Conservation (phyloP, 2,329 filamentous ascomycete species). For the Fusarium caatingaense region DNA sequence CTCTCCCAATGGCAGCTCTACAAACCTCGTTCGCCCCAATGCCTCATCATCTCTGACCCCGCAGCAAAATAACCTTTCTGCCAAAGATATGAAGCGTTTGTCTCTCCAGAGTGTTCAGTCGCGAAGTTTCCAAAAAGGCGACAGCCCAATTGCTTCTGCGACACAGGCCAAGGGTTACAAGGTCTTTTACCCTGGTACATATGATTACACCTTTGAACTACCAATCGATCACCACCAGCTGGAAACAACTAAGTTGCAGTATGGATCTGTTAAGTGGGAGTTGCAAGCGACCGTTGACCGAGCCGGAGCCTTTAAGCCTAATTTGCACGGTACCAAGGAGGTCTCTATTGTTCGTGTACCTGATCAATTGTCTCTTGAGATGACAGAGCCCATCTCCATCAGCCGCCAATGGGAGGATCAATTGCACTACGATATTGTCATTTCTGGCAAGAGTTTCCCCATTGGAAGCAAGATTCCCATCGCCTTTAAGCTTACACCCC, state of each 20-base stretch:
- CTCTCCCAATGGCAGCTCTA: conserved; percentile 52
- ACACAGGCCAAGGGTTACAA: conserved; percentile 79
- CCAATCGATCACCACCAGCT: conserved; percentile 89
- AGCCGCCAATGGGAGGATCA: conserved; percentile 95
- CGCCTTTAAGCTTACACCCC: conserved; percentile 90
- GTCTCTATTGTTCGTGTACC: conserved; percentile 86
- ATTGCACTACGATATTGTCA: conserved; percentile 94
- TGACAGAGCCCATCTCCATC: conserved; percentile 93
- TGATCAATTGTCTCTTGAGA: conserved; percentile 87
- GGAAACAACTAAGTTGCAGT: conserved; percentile 88
- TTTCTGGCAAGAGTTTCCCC: conserved; percentile 94
- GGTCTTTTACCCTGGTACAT: conserved; percentile 79
- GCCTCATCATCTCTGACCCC: conserved; percentile 39
- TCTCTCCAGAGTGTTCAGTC: conserved; percentile 85
- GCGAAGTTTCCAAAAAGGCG: conserved; percentile 85
- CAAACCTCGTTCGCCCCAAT: conserved; percentile 45
- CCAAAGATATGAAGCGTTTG: conserved; percentile 72
- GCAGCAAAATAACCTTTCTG: conserved; percentile 45
- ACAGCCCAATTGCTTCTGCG: conserved; percentile 71
- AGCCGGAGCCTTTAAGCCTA: conserved; percentile 89
- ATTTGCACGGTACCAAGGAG: conserved; percentile 84
- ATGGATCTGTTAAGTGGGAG: conserved; percentile 89
- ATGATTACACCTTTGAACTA: conserved; percentile 82
- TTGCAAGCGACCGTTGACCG: conserved; percentile 87
- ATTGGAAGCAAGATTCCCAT: conserved; percentile 90